Conservation (phyloP, 192 early-diverging fungal genomes). For the Backusella morwellensis region DNA sequence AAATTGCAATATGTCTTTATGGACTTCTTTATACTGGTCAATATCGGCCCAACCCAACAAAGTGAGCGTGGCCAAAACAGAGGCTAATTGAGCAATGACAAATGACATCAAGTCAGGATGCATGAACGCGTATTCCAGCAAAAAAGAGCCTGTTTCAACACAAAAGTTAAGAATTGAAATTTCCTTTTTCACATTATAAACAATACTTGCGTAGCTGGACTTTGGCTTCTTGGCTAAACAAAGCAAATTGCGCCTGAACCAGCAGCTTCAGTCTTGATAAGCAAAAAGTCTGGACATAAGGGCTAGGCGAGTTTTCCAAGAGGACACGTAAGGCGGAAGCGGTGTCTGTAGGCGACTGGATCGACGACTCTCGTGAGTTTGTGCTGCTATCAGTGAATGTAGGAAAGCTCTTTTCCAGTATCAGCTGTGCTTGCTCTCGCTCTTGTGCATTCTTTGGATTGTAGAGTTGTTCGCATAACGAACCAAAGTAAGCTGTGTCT, state of each 20-base stretch:
- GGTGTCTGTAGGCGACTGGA: slow-evolving; percentile 57
- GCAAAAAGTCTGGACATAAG: slow-evolving; percentile 72
- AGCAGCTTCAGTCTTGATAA: slow-evolving; percentile 55
- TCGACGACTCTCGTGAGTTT: slow-evolving; percentile 21
- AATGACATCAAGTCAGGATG: slow-evolving; percentile 57
- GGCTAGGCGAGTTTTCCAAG: slow-evolving; percentile 57
- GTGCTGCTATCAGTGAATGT: slow-evolving; percentile 68
- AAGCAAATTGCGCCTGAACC: slow-evolving; percentile 41
- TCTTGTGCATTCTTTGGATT: slow-evolving; percentile 55
- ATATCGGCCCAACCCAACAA: slow-evolving; percentile 74
- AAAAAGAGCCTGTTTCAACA: slow-evolving; percentile 50
- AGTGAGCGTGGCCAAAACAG: slow-evolving; percentile 63
- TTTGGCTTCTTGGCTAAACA: slow-evolving; percentile 31
- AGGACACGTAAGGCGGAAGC: slow-evolving; percentile 55
- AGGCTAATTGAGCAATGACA: slow-evolving; percentile 55
- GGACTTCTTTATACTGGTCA: slow-evolving; percentile 59
- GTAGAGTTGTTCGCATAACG: slow-evolving; percentile 63
- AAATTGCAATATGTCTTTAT: slow-evolving; percentile 54
- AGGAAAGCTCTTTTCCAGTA: slow-evolving; percentile 77
- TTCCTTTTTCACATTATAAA: slow-evolving; percentile 1
- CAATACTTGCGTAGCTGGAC: slow-evolving; percentile 26
- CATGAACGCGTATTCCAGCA: slow-evolving; percentile 56
- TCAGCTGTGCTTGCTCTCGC: slow-evolving; percentile 65
- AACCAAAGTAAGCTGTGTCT: slow-evolving; percentile 28
- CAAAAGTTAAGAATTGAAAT: background rate